Base-by-base conservation (phyloP, 1,139 yeast species). In the Scheffersomyces lignicola region DNA sequence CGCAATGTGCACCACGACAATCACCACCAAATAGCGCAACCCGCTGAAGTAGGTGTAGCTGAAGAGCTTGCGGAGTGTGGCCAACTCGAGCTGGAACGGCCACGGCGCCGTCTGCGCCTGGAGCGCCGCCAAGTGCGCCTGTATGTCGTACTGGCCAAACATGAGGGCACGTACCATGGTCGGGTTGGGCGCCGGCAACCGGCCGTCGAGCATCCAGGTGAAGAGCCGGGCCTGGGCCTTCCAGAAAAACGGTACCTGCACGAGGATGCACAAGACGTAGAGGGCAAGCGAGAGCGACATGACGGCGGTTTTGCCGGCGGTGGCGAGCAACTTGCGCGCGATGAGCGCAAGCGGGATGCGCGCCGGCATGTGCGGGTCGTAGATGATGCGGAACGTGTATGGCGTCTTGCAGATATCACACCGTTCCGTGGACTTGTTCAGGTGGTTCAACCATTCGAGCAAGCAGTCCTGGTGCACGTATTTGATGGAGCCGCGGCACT, bases 401-500 rank as follows among this genome's bases (percentile, higher is more conserved):
- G 81, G 78, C 18, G 86, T 71, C 50, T 88, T 83, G 56, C 99
- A 92, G 23, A 92, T 86, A 56, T 92, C 98, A 70, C 99, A 92
- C 30, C 76, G 73, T 31, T 80, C 75, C 29, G 75, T 69, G 33
- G 77, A 69, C 42, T 77, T 72, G 31, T 85, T 78, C 46, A 81
- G 78, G 49, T 69, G 76, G 39, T 71, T 72, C 26, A 92, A 71
- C 99, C 99, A 92, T 53, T 88, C 95, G 50, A 82, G 67, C 32
- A 92, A 64, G 62, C 98, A 92, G 33, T 83, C 94, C 57, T 92
- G 95, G 60, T 92, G 99, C 38, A 92, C 87, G 52, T 81, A 89
- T 56, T 85, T 85, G 54, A 92, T 94, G 18, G 96, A 84, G 2
- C 99, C 99, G 40, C 89, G 75, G 60, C 98, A 92, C 52, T 78